A percentile compares a stretch with the other conserved stretches of the same genome.
phyloP scores from a whole-genome alignment of 148 eudicot genomes.

The Vaccinium macrocarpon region DNA sequence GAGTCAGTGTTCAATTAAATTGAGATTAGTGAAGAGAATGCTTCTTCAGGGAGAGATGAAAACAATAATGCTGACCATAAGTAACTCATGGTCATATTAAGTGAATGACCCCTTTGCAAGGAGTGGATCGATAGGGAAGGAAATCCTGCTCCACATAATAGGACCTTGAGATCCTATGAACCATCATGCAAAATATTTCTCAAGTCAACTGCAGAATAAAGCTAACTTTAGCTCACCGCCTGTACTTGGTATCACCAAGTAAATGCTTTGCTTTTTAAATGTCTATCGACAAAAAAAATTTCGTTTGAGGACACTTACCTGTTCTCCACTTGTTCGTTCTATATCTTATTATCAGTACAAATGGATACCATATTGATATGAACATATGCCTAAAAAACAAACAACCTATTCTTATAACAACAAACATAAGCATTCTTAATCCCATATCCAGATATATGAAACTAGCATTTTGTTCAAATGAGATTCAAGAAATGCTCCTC shows the following conservation, averaged over 20 bases:
- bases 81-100: background rate
- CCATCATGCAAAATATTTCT: background rate
- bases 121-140: background rate
- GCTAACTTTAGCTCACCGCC: background rate
- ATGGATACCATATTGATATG: background rate
- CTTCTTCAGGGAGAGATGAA: no score
- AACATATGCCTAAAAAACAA: background rate
- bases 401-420: background rate
- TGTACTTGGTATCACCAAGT: background rate
- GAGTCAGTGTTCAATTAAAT: background rate
- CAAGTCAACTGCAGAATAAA: background rate
- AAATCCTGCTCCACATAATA: background rate
- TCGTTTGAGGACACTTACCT: background rate
- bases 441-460: background rate
- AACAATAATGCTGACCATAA: background rate
- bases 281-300: background rate
- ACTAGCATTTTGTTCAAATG: background rate
- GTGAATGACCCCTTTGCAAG: background rate
- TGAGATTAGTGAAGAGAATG: no score
- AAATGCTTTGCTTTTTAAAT: background rate
- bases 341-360: background rate
- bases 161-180: background rate
- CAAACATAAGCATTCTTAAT: background rate
- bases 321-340: background rate
- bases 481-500: background rate